Percentiles rank a stretch among this genome's conserved stretches.
phyloP scores from a whole-genome alignment of 495 filamentous ascomycete species.

The Neurospora sp. region DNA sequence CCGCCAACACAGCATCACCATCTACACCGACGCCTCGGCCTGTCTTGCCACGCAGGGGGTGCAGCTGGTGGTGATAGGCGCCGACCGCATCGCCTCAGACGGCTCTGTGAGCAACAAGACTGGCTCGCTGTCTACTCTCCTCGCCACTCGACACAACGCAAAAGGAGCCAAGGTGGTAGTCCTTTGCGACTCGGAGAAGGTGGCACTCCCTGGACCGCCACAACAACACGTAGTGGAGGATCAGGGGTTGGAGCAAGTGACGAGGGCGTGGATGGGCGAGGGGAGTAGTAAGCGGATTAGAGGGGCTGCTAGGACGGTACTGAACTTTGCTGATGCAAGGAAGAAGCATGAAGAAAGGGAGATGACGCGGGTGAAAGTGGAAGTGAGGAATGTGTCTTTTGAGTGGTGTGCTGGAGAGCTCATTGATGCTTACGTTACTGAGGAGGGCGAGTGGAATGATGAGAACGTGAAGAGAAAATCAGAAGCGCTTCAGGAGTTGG shows the following conservation, averaged over 20 bases:
- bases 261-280: conserved; percentile 31
- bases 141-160: conserved; percentile 36
- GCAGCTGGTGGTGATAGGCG: conserved; percentile 50
- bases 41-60: conserved; percentile 37
- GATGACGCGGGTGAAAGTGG: conserved; percentile 15
- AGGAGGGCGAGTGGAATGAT: conserved; percentile 30
- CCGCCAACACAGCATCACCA: conserved; percentile 25
- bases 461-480: conserved; percentile 23
- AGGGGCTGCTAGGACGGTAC: conserved; percentile 2
- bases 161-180: conserved; percentile 35
- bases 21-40: conserved; percentile 53
- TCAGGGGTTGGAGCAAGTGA: conserved; percentile 38
- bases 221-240: conserved; percentile 35
- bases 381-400: conserved; percentile 51
- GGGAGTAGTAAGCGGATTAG: conserved; percentile 13
- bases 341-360: not conserved
- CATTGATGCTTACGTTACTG: conserved; percentile 48
- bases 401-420: conserved; percentile 50
- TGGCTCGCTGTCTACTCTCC: conserved; percentile 46
- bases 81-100: conserved; percentile 47
- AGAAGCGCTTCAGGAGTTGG: conserved; percentile 16
- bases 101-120: conserved; percentile 58
- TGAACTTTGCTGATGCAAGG: not conserved
- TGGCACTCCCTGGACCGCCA: conserved; percentile 32
- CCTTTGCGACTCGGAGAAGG: conserved; percentile 49